These are phyloP conservation scores for Cyclotella cryptica DNA, from an alignment of 108 stramenopile genomes.

Conservation along the genomic window DNA sequence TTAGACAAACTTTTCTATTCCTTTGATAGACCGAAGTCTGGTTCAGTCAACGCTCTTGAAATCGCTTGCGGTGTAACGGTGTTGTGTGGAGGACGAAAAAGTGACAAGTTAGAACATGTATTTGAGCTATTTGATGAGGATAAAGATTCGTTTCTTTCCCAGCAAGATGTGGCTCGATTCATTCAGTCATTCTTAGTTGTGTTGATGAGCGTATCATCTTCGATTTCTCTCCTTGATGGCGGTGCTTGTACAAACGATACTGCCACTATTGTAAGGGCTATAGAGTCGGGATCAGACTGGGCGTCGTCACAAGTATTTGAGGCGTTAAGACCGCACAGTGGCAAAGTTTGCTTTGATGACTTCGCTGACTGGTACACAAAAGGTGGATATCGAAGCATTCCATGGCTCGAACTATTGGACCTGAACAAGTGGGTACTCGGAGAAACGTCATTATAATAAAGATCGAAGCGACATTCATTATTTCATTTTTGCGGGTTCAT, in stretches of 20 bases:
- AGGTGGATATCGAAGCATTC: slow-evolving; percentile 79
- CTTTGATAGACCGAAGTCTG: slow-evolving; percentile 78
- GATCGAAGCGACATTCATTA: not conserved
- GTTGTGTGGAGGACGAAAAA: slow-evolving; percentile 90
- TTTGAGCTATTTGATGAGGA: slow-evolving; percentile 85
- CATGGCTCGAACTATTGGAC: slow-evolving; percentile 91
- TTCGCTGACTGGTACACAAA: slow-evolving; percentile 94
- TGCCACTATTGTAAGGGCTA: slow-evolving; percentile 60
- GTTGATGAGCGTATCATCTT: slow-evolving; percentile 69
- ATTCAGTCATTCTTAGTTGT: slow-evolving; percentile 83
- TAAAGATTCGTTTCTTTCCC: slow-evolving; percentile 65
- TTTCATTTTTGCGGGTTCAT: not conserved
- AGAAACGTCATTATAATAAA: not conserved
- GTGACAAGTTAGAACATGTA: slow-evolving; percentile 90
- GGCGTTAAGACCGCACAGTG: slow-evolving; percentile 36
- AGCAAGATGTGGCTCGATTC: slow-evolving; percentile 67
- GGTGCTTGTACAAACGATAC: slow-evolving; percentile 55
- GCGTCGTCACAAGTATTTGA: slow-evolving; percentile 74
- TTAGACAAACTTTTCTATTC: slow-evolving; percentile 76
- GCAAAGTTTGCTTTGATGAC: slow-evolving; percentile 80
- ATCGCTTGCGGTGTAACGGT: slow-evolving; percentile 87
- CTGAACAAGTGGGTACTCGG: slow-evolving; percentile 83
- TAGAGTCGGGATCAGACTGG: slow-evolving; percentile 84
- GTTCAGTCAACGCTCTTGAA: slow-evolving; percentile 69
- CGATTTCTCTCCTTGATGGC: slow-evolving; percentile 52